Percentiles rank a stretch among this genome's conserved stretches.
Evolutionary conservation across 2,329 filamentous ascomycete species (phyloP).

Genomic region (Trematosphaeria pertusa): DNA sequence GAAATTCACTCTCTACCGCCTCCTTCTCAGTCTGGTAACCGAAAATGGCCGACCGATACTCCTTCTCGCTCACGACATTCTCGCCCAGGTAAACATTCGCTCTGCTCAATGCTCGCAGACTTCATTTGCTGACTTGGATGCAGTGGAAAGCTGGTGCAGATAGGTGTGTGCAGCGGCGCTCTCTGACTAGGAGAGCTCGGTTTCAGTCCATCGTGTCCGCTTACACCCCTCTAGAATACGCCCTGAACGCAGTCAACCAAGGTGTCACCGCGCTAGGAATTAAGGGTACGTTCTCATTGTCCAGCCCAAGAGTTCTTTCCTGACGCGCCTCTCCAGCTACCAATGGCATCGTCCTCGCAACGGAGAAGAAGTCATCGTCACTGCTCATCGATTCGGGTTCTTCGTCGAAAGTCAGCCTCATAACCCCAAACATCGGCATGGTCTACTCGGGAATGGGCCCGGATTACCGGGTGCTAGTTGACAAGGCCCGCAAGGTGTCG

Average conservation of each 20-base stretch:
- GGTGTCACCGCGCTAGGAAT: constrained; percentile 98
- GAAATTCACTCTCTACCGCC: constrained; percentile 5
- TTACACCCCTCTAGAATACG: constrained; percentile 76
- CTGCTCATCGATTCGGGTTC: constrained; percentile 95
- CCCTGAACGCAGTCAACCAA: constrained; percentile 98
- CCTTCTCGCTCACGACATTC: constrained; percentile 99
- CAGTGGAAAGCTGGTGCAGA: constrained; percentile 98
- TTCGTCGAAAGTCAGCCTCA: constrained; percentile 94
- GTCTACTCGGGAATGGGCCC: constrained; percentile 99
- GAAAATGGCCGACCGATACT: constrained; percentile 95
- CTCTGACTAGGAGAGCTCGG: not conserved
- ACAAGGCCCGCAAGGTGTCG: constrained; percentile 97
- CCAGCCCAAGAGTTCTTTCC: not conserved
- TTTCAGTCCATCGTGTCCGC: constrained; percentile 20
- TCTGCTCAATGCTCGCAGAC: constrained; percentile 23
- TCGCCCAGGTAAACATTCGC: constrained; percentile 82
- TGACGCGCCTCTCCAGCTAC: constrained; percentile 69
- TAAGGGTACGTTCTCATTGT: constrained; percentile 71
- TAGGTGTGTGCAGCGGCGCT: constrained; percentile 65
- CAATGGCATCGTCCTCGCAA: constrained; percentile 97
- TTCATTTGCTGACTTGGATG: constrained; percentile 54
- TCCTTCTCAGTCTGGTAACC: constrained; percentile 15
- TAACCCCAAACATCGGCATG: constrained; percentile 99
- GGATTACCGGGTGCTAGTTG: constrained; percentile 96
- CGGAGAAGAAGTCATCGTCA: constrained; percentile 99